phyloP scores from a whole-genome alignment of 331 rosid genomes.

The Ulmus americana region DNA sequence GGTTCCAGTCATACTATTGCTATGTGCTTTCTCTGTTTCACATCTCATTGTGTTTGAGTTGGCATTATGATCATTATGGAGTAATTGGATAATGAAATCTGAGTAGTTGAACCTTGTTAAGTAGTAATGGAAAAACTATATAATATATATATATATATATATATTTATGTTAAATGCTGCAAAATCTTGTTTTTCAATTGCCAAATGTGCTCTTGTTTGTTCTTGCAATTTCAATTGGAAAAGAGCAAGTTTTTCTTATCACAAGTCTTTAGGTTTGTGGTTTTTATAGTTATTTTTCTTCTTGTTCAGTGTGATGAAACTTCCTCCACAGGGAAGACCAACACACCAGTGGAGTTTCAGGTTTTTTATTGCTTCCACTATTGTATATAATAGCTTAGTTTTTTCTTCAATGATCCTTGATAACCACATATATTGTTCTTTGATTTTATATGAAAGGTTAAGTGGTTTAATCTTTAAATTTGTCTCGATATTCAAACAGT shows the following conservation, averaged over 20 bases:
- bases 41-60: not conserved
- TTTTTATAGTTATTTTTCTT: conserved; percentile 5
- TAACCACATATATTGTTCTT: not conserved
- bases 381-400: not conserved
- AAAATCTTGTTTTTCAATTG: not conserved
- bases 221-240: not conserved
- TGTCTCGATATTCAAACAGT: not conserved
- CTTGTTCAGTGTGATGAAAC: conserved; percentile 50
- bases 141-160: too few relatives aligned
- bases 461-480: not conserved
- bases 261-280: not conserved
- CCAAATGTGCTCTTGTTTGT: not conserved
- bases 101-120: not conserved
- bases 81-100: too few relatives aligned
- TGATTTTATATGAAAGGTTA: not conserved
- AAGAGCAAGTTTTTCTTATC: not conserved
- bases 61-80: not conserved
- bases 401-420: not conserved
- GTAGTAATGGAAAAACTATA: too few relatives aligned
- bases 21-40: not conserved
- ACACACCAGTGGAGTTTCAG: conserved; percentile 52
- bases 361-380: conserved; percentile 22
- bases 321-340: conserved; percentile 38
- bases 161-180: not conserved
- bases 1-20: not conserved